Base-by-base conservation (phyloP, 192 early-diverging fungal genomes). In the Geranomyces michiganensis region DNA sequence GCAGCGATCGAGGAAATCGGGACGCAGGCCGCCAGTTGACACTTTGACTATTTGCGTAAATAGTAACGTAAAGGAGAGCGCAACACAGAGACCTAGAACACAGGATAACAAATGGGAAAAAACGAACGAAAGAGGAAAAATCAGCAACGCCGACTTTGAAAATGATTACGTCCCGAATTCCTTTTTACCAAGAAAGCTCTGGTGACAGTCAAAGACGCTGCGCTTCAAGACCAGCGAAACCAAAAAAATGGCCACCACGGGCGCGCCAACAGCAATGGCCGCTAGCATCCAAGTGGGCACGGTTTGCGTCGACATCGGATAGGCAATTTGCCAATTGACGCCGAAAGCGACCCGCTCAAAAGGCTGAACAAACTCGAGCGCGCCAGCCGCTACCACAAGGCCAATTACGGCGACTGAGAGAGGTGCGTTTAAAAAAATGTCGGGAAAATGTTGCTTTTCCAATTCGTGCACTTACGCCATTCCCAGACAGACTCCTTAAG, bases 21-120 rank as follows among this genome's bases (percentile, higher is more conserved):
- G 74, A 15, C 74, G 74, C 26, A 76, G 30, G 19, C 64, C 33
- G 22, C 74, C 74, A 10, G 45, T 45, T 19, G 62, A 19, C n/a
- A 76, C 53, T 65, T 76, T 76, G 43, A 76, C 62, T 29, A 76
- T 67, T 59, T 76, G 74, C 13, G 74, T 76, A 44, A 76, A 62
- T 22, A 74, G 65, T 1, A 74, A 29, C 13, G 66, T 68, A 36
- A 74, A 68, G 10, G 66, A 17, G 32, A 74, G 44, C 10, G 73
- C 53, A 10, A 59, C 30, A 46, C 27, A 27, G 15, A 74, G 43
- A 0, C 73, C 73, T 74, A 41, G 8, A 19, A 6, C 7, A 60
- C 5, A 41, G 36, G 3, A 10, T 41, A 41, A 41, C n/a, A n/a
- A n/a, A n/a, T n/a, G n/a, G 10, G n/a, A 48, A 51, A 10, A 27